Base-by-base conservation (phyloP, 1,139 yeast species). In the Blastobotrys proliferans region DNA sequence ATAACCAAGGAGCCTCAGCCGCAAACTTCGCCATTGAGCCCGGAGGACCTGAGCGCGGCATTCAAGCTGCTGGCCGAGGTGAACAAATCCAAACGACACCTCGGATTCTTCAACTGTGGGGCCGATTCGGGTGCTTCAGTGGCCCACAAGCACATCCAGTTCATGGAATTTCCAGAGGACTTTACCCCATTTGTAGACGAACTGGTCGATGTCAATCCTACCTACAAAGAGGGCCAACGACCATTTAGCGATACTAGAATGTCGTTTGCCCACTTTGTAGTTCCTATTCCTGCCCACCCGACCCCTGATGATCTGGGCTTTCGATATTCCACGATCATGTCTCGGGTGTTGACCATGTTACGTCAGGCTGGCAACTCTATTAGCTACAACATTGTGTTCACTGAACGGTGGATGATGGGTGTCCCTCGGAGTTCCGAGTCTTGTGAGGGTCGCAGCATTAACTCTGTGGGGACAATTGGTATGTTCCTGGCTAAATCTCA, bases 71-170 rank as follows among this genome's bases (percentile, higher is more conserved):
- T 90, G 46, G 62, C 62, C 35, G 50, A 68, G 17, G 62, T 58
- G 6, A 62, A 67, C 38, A 73, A 52, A 9, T 63, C 60, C 21
- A 62, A 62, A 8, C 69, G 73, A 49, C 76, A 74, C 73, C 71
- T 90, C 62, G 92, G 87, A 0, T 90, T 92, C 63, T 92, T 78
- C 72, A 92, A 92, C 61, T 81, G 88, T 59, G 97, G 97, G 3
- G 78, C 79, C 20, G 73, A 79, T 54, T 81, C 94, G 52, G 98
- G 97, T 1, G 95, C 96, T 6, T 86, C 96, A 0, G 94, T 88
- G 56, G 83, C 87, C 38, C 98, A 92, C 66, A 86, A 86, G 57
- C 98, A 92, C 65, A 64, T 90, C 48, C 98, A 92, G 63, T 81
- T 90, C 62, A 69, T 92, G 73, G 73, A 79, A 27, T 66, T 85